These are phyloP conservation scores for Xylariomycetidae sp. DNA, from an alignment of 2,329 filamentous ascomycete species.

Conservation along the genomic window DNA sequence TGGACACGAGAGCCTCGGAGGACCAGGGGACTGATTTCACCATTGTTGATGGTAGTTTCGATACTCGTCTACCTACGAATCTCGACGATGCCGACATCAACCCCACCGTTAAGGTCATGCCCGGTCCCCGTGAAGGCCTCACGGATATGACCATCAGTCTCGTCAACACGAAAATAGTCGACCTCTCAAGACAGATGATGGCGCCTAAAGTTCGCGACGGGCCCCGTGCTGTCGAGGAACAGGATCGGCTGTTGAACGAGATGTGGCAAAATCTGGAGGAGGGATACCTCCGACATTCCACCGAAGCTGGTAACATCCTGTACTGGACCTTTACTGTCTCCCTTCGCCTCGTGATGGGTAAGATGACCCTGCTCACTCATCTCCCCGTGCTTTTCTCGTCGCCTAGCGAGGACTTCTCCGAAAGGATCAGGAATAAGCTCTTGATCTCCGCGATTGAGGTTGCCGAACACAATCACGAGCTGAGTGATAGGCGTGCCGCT, in stretches of 20 bases:
- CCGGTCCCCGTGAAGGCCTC: slow-evolving; percentile 34
- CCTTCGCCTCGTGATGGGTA: slow-evolving; percentile 67
- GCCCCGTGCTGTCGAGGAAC: slow-evolving; percentile 32
- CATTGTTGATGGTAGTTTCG: slow-evolving; percentile 53
- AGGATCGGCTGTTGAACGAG: slow-evolving; percentile 23
- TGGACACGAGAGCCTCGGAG: slow-evolving; percentile 57
- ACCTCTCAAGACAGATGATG: slow-evolving; percentile 34
- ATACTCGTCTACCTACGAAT: slow-evolving; percentile 49
- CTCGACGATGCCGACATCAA: slow-evolving; percentile 44
- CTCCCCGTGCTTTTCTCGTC: slow-evolving; percentile 65
- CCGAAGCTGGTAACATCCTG: slow-evolving; percentile 24
- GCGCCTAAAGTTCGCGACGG: slow-evolving; percentile 23
- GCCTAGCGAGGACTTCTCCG: slow-evolving; percentile 49
- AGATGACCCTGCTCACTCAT: slow-evolving; percentile 73
- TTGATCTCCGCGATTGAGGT: slow-evolving; percentile 71
- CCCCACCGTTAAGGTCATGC: slow-evolving; percentile 28
- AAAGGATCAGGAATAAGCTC: slow-evolving; percentile 62
- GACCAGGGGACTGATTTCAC: slow-evolving; percentile 60
- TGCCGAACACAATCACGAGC: slow-evolving; percentile 63
- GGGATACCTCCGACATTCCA: slow-evolving; percentile 36
- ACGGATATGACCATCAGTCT: slow-evolving; percentile 42
- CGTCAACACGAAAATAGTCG: slow-evolving; percentile 31
- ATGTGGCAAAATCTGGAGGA: slow-evolving; percentile 31
- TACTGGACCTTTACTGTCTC: slow-evolving; percentile 48
- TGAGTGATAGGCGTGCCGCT: slow-evolving; percentile 54